Evolutionary conservation across 2,329 filamentous ascomycete species (phyloP), one percentile per base, ranked within the genome.

Genomic region (Trichothecium roseum): DNA sequence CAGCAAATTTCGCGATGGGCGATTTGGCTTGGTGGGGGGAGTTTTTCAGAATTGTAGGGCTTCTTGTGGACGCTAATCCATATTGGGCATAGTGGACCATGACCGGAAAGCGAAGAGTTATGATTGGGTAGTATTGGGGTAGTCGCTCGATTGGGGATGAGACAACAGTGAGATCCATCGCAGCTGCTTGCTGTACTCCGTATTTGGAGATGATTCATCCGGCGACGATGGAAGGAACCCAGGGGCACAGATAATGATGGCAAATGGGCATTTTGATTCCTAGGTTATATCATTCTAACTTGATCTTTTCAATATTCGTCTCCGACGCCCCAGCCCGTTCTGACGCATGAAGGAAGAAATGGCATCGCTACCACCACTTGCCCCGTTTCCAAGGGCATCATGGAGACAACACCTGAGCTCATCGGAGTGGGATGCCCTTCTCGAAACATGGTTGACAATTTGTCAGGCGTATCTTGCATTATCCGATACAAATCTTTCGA

Each of bases 401-500:
- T 77, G 86, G 63, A 77, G 78, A 50, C 70, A 72, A 45, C 71
- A 72, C 45, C 71, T 94, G 40, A 65, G 69, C 28, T 60, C 76
- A 4, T 60, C 69, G 34, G 84, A 94, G 58, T 94, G 87, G 87
- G 69, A 81, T 44, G 67, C 73, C 22, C 86, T 82, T 53, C 62
- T 93, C 32, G 73, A 82, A 42, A 79, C 84, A 26, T 95, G 86
- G 86, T 62, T 78, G 14, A 63, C 74, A 9, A 67, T 94, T 6
- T 62, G 75, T 6, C 68, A 78, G 36, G 69, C 78, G 3, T 74
- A 87, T 42, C 56, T 91, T 20, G 65, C 70, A 12, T 58, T 82
- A 0, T 48, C 72, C 0, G 66, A 74, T 6, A 49, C 66, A 2
- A 61, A 74, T 1, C 82, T 91, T 41, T 44, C 54, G 32, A 51